Conservation (phyloP, 805 yeast species). For the Priceomyces carsonii region DNA sequence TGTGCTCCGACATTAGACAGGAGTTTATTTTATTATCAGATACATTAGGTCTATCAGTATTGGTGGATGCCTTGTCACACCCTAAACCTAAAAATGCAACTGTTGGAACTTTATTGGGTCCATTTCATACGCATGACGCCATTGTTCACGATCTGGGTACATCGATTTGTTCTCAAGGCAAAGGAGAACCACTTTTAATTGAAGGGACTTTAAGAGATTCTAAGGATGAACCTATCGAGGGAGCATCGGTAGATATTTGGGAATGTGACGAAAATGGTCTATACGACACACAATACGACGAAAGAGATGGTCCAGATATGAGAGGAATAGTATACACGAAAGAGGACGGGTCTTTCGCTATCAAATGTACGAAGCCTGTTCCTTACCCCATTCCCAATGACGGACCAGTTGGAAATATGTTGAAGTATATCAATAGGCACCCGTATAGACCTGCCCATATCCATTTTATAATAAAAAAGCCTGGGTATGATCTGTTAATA, state of each 20-base stretch:
- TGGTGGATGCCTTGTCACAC: constrained; percentile 20
- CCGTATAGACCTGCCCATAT: constrained; percentile 35
- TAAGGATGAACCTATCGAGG: constrained; percentile 16
- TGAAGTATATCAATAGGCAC: constrained; percentile 32
- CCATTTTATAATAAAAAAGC: constrained; percentile 20
- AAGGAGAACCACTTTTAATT: constrained; percentile 22
- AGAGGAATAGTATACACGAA: constrained; percentile 17
- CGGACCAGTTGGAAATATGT: constrained; percentile 38
- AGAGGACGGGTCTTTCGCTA: constrained; percentile 19
- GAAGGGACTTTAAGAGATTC: constrained; percentile 18
- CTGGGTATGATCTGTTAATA: constrained; percentile 18
- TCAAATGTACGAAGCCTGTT: constrained; percentile 31
- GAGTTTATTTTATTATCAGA: constrained; percentile 21
- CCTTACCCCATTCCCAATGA: constrained; percentile 41
- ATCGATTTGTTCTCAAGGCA: constrained; percentile 17
- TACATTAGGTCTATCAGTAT: constrained; percentile 19
- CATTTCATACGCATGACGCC: constrained; percentile 25
- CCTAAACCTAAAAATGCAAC: constrained; percentile 23
- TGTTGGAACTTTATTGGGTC: constrained; percentile 21
- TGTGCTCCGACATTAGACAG: constrained; percentile 20
- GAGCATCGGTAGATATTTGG: constrained; percentile 20
- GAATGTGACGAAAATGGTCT: constrained; percentile 22
- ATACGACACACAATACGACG: constrained; percentile 21
- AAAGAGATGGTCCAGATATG: constrained; percentile 20
- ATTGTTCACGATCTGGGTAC: constrained; percentile 15